Base-by-base conservation (phyloP, 345 rosid species). In the Dipteronia sinensis region DNA sequence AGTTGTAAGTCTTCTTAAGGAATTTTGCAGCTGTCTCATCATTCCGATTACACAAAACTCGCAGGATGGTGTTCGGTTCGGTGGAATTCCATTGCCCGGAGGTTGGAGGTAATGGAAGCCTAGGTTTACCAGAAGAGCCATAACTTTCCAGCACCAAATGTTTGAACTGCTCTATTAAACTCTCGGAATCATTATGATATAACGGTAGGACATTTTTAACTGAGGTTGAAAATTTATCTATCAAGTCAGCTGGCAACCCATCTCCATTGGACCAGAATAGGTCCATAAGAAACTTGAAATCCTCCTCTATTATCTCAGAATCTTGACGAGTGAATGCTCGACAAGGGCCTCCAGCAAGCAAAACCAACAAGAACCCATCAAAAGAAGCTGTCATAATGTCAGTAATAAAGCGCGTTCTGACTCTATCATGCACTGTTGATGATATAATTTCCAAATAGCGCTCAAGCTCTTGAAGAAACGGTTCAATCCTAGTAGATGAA, bases 211-310 rank as follows among this genome's bases (percentile, higher is more conserved):
- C 82, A 67, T 89, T 81, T 76, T 85, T 89, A 20, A 84, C 92
- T 0, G 86, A 87, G 6, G 84, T 78, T 1, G 98, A 91, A 74
- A 87, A 90, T 83, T 92, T 94, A 29, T 89, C 91, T 22, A 96
- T 91, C 79, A 94, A 81, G 42, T 91, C 97, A 72, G 89, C 79
- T 10, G 99, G 97, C 83, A 94, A 81, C 19, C 98, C 99, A 63
- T 94, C 98, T 27, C 98, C 98, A 44, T 96, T 90, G 49, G 99
- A 89, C 98, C 97, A 96, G 82, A 96, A 96, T 38, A 94, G 85
- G 78, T 92, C 97, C 59, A 82, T 86, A 2, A 96, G 88, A 70
- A 83, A 78, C 85, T 91, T 91, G 79, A 96, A 91, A 85, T 96
- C 99, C 66, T 92, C 98, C 22, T 91, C 92, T 62, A 96, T 85